phyloP scores from a whole-genome alignment of 139 green algal species.

The Zygnema circumcarinatum region DNA sequence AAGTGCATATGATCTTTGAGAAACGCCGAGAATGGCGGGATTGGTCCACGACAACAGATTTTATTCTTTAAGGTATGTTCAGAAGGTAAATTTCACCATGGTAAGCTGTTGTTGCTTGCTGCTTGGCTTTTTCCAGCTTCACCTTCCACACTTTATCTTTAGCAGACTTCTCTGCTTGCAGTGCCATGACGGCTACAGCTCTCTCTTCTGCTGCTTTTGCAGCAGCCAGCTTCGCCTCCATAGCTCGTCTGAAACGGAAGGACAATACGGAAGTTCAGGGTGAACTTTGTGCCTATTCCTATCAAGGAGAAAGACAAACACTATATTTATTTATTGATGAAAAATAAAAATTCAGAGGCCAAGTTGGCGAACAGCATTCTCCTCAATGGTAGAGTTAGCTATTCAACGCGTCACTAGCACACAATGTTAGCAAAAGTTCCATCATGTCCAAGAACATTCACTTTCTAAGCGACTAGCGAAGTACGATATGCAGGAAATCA shows the following conservation, averaged over 20 bases:
- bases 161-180: neutral
- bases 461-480: neutral
- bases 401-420: neutral
- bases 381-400: neutral
- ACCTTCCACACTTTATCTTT: neutral
- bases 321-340: too few relatives aligned
- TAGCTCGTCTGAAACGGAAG: neutral
- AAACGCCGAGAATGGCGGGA: too few relatives aligned
- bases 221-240: neutral
- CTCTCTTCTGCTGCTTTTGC: neutral
- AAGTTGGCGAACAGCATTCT: neutral
- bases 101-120: neutral
- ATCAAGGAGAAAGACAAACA: neutral
- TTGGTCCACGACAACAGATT: too few relatives aligned
- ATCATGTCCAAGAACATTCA: neutral
- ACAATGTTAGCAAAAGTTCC: neutral
- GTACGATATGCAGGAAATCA: neutral
- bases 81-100: neutral
- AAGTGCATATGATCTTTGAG: too few relatives aligned
- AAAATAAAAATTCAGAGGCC: neutral
- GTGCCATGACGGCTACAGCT: neutral
- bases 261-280: neutral
- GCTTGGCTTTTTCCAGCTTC: neutral
- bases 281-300: neutral
- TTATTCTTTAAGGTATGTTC: too few relatives aligned